Base-by-base conservation (phyloP, 2,329 filamentous ascomycete species). In the Plectosphaerella plurivora region DNA sequence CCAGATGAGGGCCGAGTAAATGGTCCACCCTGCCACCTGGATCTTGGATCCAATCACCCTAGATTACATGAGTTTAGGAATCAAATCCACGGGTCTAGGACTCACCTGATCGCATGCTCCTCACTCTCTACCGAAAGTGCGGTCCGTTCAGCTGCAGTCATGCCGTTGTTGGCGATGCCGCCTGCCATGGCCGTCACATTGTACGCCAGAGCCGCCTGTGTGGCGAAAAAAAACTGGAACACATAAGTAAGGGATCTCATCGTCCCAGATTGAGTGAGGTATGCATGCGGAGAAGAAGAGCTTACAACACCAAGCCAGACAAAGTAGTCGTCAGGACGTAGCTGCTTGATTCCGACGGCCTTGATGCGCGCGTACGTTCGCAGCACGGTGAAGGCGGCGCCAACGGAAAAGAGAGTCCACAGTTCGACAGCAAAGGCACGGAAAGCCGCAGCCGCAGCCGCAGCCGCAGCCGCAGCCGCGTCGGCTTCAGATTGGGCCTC, bases 11-110 rank as follows among this genome's bases (percentile, higher is more conserved):
- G 73, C 63, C 0, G 74, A 75, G 56, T 84, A 85, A 5, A 74
- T 66, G 15, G 75, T 73, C 80, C 79, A 84, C 2, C 79, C 77
- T 1, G 76, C 65, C 2, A 85, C 61, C 54, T 84, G 79, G 0
- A 79, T 74, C 58, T 83, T 83, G 11, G 79, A 81, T 0, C 81
- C 82, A 2, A 73, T 63, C 0, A 81, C 68, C n/a, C 81, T 74
- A 14, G 16, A 12, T 2, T 12, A 18, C 10, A 5, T 49, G 16
- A 44, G 41, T 15, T 24, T 11, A 9, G 9, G 15, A 28, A 37
- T 16, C 22, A 12, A 16, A 4, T 42, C 6, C 6, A 15, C 5
- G 14, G 35, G 2, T 9, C 37, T 12, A 2, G 28, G 6, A 4
- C 63, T 25, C 2, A 69, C 68, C 70, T 65, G 25, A 65, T 39